Percentiles rank a stretch among this genome's conserved stretches.
Evolutionary conservation across 2,329 filamentous ascomycete genomes (phyloP).

Genomic region (Neonectria sp.): DNA sequence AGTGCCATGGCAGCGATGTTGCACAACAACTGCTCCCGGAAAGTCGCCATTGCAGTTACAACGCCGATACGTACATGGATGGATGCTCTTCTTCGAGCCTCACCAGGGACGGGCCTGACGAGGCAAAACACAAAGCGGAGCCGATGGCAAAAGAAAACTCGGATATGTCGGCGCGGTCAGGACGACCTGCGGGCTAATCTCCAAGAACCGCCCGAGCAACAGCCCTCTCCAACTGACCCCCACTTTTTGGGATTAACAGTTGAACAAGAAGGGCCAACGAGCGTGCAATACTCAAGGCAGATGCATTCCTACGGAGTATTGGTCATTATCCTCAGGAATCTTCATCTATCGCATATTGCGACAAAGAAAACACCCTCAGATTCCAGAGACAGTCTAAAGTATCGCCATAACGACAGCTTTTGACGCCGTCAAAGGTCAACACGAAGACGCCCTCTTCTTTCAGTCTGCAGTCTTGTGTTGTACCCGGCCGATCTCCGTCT

Average conservation of each 20-base stretch:
- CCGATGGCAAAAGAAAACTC: slow-evolving; percentile 22
- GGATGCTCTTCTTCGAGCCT: slow-evolving; percentile 3
- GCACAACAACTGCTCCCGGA: not conserved
- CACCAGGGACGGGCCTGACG: slow-evolving; percentile 8
- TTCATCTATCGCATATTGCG: not conserved
- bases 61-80: not conserved
- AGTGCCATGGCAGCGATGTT: too few species aligned
- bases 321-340: not conserved
- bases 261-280: slow-evolving; percentile 7
- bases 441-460: not conserved
- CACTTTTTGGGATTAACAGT: slow-evolving; percentile 20
- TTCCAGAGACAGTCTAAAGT: not conserved
- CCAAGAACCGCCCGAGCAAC: slow-evolving; percentile 23
- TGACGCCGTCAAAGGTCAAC: too few species aligned
- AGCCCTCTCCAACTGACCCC: slow-evolving; percentile 14
- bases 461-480: slow-evolving; percentile 1
- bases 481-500: slow-evolving; percentile 19
- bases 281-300: slow-evolving; percentile 10
- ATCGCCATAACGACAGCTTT: too few species aligned
- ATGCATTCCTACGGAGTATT: slow-evolving; percentile 4
- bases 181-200: slow-evolving; percentile 26
- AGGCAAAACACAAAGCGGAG: slow-evolving; percentile 23
- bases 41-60: not conserved
- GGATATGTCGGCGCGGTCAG: slow-evolving; percentile 24
- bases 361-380: not conserved